phyloP scores from a whole-genome alignment of 2,329 filamentous ascomycete species.

The Monilinia vaccinii-corymbosi region DNA sequence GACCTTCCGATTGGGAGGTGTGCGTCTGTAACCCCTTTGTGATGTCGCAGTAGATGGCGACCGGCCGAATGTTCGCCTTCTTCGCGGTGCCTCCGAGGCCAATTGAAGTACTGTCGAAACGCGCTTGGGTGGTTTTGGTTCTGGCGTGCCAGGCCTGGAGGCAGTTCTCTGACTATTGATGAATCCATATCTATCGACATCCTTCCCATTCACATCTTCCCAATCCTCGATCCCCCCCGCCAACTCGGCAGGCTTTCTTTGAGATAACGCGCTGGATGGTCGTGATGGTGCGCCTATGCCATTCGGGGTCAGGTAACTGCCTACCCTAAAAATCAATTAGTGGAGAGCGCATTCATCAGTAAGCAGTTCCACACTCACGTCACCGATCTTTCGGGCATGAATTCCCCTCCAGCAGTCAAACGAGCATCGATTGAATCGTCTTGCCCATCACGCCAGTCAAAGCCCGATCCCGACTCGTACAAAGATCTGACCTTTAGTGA shows the following conservation, averaged over 20 bases:
- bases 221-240: conserved; percentile 57
- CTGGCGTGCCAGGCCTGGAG: conserved; percentile 32
- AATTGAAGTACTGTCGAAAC: conserved; percentile 27
- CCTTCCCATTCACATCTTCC: conserved; percentile 51
- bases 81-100: conserved; percentile 27
- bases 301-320: conserved; percentile 15
- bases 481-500: conserved; percentile 30
- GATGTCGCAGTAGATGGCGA: conserved; percentile 22
- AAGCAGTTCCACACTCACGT: conserved; percentile 11
- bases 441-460: conserved; percentile 23
- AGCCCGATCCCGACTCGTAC: conserved; percentile 26
- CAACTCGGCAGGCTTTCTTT: conserved; percentile 35
- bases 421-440: conserved; percentile 9
- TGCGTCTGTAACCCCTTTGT: conserved; percentile 24
- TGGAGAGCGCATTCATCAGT: not conserved
- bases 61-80: conserved; percentile 24
- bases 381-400: conserved; percentile 6
- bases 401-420: conserved; percentile 7
- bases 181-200: conserved; percentile 62
- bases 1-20: conserved; percentile 45
- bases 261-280: conserved; percentile 21
- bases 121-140: conserved; percentile 26
- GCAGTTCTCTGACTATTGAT: conserved; percentile 40
- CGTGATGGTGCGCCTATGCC: conserved; percentile 11
- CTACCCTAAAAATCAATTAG: conserved; percentile 16